Base-by-base conservation (phyloP, 306 rosid genomes). In the Lithocarpus polystachyus region DNA sequence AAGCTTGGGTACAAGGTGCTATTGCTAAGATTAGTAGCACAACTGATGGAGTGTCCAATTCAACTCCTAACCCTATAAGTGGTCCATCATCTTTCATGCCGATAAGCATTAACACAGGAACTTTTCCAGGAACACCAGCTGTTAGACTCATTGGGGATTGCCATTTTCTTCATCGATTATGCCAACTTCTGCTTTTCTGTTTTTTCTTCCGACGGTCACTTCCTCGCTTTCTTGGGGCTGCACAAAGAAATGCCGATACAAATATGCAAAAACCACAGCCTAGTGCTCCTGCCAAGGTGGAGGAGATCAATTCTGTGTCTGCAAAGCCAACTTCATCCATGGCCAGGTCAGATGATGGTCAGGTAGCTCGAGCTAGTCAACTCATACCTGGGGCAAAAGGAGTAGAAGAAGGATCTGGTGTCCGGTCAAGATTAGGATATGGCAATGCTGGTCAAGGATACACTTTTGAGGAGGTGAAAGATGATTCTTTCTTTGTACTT, bases 381-480 rank as follows among this genome's bases (percentile, higher is more conserved):
- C 78, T 84, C 68, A 75, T 85, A 79, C 76, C 89, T 79, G 98
- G 89, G 68, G 84, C 88, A 69, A 93, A 93, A 83, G 99, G 88
- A 78, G 89, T 68, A 45, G 99, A 93, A 82, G 99, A 93, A 82
- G 92, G 86, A 71, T 72, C 89, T 64, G 83, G 91, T 70, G 96
- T 88, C 67, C 89, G 98, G 80, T 88, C 92, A 20, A 87, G 99
- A 84, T 57, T 90, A 20, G 99, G 99, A 59, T 78, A 87, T 84
- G 99, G 99, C 76, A 95, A 95, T 90, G 98, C 99, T 77, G 99
- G 98, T 75, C 99, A 95, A 88, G 99, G 99, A 82, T 95, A 95
- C 81, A 95, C 94, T 13, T 95, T 89, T 81, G 99, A 95, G 76
- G 99, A 95, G 98, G 99, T 93, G 86, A 56, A 17, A 35, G 43